Base-by-base conservation (phyloP, 495 filamentous ascomycete species). In the Aspergillus homomorphus region DNA sequence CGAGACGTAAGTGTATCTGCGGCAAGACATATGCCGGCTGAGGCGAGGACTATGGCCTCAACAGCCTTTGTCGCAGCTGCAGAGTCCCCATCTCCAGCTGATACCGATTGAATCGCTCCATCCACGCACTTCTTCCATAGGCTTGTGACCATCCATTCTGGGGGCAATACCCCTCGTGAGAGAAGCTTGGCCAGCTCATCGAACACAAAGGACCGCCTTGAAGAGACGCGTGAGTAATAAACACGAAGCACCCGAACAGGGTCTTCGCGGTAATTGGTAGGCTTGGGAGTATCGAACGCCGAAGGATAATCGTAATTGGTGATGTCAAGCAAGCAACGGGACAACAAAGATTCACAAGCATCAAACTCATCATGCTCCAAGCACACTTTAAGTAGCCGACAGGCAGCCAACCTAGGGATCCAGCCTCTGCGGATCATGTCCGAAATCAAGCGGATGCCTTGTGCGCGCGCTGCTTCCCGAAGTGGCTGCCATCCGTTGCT, bases 401-500 rank as follows among this genome's bases (percentile, higher is more conserved):
- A 74, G 3, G 66, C 63, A 20, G 74, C 69, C 5, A 65, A 18
- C 38, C 68, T 63, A 1, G 69, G 69, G 5, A 80, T 53, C 74
- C 74, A 77, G 53, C 60, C 59, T n/a, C 82, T 79, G 15, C 58
- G 45, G 44, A 86, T 78, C 59, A 86, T 84, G 10, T 78, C 72
- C 23, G 73, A 75, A 26, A 92, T 65, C 30, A 88, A 70, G 33
- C 73, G 62, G 10, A 90, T 66, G n/a, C 85, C 87, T 54, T 90
- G 87, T 5, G 87, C 80, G 54, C 88, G 81, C 21, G 87, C 86
- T 42, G 88, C 78, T 49, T 82, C 73, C 51, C 81, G 80, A 0
- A 92, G 74, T 56, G 84, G 82, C 51, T 71, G 82, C 88, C 89
- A 91, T 28, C 88, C 87, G 41, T 59, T 64, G 3, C 74, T 73